A percentile compares a stretch with the other conserved stretches of the same genome.
Conservation (phyloP, 306 rosid species). For the Quercus glauca region DNA sequence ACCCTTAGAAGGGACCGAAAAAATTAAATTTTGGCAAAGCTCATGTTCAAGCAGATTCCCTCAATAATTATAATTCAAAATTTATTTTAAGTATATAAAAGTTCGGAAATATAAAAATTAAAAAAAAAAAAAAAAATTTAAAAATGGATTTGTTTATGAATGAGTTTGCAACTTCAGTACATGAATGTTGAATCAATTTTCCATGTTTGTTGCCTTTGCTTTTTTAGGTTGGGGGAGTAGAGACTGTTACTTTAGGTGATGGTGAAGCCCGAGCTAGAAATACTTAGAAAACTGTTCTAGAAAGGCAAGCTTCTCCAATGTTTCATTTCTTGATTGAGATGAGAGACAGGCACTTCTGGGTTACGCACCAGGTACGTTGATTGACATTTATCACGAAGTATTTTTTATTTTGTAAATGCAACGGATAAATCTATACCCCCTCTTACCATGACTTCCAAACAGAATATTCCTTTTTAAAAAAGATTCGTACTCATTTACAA, state of each 20-base stretch:
- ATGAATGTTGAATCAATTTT: conserved; percentile 15
- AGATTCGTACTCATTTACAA: too few species aligned
- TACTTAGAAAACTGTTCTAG: conserved; percentile 60
- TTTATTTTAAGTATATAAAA: neutral
- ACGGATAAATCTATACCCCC: too few species aligned
- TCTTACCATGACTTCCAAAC: too few species aligned
- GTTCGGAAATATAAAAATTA: neutral
- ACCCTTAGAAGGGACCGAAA: neutral
- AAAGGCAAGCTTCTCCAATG: conserved; percentile 69
- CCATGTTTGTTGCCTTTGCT: conserved; percentile 21
- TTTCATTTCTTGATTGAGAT: conserved; percentile 72
- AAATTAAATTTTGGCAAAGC: neutral
- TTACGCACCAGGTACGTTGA: conserved; percentile 59
- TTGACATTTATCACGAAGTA: neutral
- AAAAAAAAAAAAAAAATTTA: neutral
- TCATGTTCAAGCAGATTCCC: neutral
- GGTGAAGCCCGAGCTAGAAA: conserved; percentile 64
- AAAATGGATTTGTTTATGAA: conserved; percentile 4
- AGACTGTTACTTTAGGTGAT: conserved; percentile 58
- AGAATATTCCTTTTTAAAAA: too few species aligned
- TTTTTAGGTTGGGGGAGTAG: conserved; percentile 60
- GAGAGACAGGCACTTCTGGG: conserved; percentile 72
- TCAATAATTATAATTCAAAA: neutral
- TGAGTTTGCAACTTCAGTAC: conserved; percentile 1
- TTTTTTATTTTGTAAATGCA: too few species aligned